Base-by-base conservation (phyloP, 139 green algal species). In the Chlamydomonas sp. region DNA sequence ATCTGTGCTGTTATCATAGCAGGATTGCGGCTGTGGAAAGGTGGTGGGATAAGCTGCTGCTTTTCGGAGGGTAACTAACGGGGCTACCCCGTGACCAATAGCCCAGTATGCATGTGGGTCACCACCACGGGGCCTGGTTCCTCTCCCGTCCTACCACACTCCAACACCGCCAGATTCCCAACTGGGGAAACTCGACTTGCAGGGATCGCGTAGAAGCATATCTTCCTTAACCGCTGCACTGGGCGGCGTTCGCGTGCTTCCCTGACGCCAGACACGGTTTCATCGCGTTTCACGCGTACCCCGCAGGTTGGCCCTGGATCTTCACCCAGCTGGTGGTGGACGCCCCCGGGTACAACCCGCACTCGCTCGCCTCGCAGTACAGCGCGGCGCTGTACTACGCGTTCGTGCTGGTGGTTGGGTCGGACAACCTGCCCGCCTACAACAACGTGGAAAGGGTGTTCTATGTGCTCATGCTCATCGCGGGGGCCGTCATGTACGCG, bases 391-490 rank as follows among this genome's bases (percentile, higher is more conserved):
- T 89, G 59, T 93, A 93, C 88, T 82, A 76, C 17, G 69, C 85
- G 2, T 90, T 90, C 20, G 63, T 93, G n/a, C 77, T 93, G 17
- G 89, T 94, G 85, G 83, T 91, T 7, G 90, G 90, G 31, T 68
- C 63, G 60, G 81, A 94, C 63, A 92, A 93, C 85, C 18, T 92
- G 59, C 63, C 80, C 0, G 73, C 90, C 49, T 61, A 75, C 18
- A 93, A 92, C 83, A 91, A 93, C 67, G 5, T 91, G 66, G 88
- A 93, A 78, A 85, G 86, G 14, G 67, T 85, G 3, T 88, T 83
- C 84, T 63, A 63, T 10, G 73, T 83, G 18, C 58, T 88, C 18
- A 61, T 78, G 84, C 76, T 88, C 10, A 18, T 88, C 3, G 15
- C 16, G 18, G 84, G 84, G 1, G 49, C 63, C 31, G 5, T 88